A percentile compares a stretch with the other conserved stretches of the same genome.
phyloP scores from a whole-genome alignment of 1,284 basidiomycete genomes.

The Meripilus lineatus region DNA sequence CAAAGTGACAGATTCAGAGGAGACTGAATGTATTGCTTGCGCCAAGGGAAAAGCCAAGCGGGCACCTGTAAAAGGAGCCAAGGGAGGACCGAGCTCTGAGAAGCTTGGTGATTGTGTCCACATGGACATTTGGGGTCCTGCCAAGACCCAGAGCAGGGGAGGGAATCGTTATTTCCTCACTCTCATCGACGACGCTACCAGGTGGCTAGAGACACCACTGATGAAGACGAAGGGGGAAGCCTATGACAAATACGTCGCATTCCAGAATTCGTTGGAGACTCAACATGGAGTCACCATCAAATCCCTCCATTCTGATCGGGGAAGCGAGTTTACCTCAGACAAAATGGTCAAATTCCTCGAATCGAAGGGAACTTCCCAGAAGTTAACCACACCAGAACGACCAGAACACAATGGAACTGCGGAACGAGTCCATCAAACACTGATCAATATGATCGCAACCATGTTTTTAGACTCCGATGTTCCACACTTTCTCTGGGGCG shows the following conservation, averaged over 20 bases:
- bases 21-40: constrained; percentile 35
- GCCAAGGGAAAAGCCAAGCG: constrained; percentile 28
- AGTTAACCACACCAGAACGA: constrained; percentile 7
- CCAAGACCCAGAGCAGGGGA: constrained; percentile 22
- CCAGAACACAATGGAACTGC: constrained; percentile 22
- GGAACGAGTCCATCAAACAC: constrained; percentile 30
- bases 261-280: neutral
- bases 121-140: constrained; percentile 34
- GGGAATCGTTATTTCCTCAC: no score
- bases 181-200: constrained; percentile 14
- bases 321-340: constrained; percentile 8
- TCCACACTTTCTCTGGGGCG: constrained; percentile 9
- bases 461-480: constrained; percentile 14
- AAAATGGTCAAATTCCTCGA: neutral
- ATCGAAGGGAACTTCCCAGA: neutral
- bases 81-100: constrained; percentile 22
- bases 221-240: constrained; percentile 18
- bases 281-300: constrained; percentile 1
- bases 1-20: constrained; percentile 10
- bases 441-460: constrained; percentile 1
- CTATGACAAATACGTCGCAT: neutral
- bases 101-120: constrained; percentile 30
- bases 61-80: constrained; percentile 25
- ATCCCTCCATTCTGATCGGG: constrained; percentile 6
- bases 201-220: constrained; percentile 22